Base-by-base conservation (phyloP, 1,139 yeast species). In the Suhomyces chickasaworum region DNA sequence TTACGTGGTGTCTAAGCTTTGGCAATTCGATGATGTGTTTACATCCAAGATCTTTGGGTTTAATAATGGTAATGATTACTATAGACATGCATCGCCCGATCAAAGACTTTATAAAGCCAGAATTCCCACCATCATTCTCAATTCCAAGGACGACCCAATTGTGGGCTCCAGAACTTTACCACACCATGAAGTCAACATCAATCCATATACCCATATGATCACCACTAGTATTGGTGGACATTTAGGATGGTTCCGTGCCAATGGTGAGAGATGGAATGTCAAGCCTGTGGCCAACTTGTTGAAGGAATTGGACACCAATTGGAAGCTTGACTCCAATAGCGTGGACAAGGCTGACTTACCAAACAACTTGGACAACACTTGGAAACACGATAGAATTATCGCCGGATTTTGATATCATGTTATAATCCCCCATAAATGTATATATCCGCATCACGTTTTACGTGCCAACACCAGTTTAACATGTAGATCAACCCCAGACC, bases 221-320 rank as follows among this genome's bases (percentile, higher is more conserved):
- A 79, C 84, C 42, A 88, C 97, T 0, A 77, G 83, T 29, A 67
- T 83, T 25, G 99, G 99, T 47, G 99, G 98, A 8, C 99, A 93
- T 67, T 69, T 81, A 48, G 84, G 83, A 1, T 81, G 84, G 84
- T 79, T 78, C 52, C 71, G 71, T 40, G 67, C 65, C 52, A 64
- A 66, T 40, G 78, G 81, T 29, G 64, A 63, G 12, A 69, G 89
- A 52, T 84, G 89, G 89, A 72, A 75, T 51, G 61, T 76, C 1
- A 56, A 57, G 10, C 78, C 78, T 0, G 49, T 74, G 21, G 63
- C 75, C 12, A 57, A 60, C 40, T 57, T 72, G 17, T 71, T 74
- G 48, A 58, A 60, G 20, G 73, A 66, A 45, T 54, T 75, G 53
- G 65, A 65, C 45, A 47, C 55, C 25, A 56, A 62, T 36, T 65